A percentile compares a stretch with the other conserved stretches of the same genome.
Evolutionary conservation across 1,139 yeast genomes (phyloP).

Genomic region (Protomyces inouyei): DNA sequence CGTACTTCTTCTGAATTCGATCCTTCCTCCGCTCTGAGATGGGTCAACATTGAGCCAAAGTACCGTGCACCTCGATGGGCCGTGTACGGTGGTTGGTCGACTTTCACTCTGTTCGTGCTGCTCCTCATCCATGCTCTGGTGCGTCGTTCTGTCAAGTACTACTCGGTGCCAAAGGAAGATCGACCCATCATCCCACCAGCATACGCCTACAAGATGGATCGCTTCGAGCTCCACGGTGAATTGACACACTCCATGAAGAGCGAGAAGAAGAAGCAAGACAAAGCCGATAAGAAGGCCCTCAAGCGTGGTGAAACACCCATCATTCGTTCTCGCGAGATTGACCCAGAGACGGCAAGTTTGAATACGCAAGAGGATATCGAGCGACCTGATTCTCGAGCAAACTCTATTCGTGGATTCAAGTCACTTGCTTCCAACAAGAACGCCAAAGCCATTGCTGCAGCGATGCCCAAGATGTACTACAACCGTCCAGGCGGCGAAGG

Average conservation of each 20-base stretch:
- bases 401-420: slow-evolving; percentile 22
- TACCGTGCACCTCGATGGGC: slow-evolving; percentile 19
- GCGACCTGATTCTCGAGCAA: slow-evolving; percentile 9
- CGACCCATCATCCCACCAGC: slow-evolving; percentile 22
- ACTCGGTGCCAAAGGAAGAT: slow-evolving; percentile 18
- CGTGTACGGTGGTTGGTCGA: slow-evolving; percentile 9
- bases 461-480: slow-evolving; percentile 22
- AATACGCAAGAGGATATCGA: slow-evolving; percentile 3
- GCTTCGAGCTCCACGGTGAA: slow-evolving; percentile 24
- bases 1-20: slow-evolving; percentile 18
- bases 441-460: slow-evolving; percentile 18
- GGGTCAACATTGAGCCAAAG: slow-evolving; percentile 6
- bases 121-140: slow-evolving; percentile 11
- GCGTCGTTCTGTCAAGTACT: slow-evolving; percentile 14
- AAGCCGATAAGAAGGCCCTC: slow-evolving; percentile 18
- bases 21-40: background rate
- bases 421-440: slow-evolving; percentile 21
- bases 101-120: background rate
- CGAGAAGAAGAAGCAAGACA: slow-evolving; percentile 25
- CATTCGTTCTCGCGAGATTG: slow-evolving; percentile 21
- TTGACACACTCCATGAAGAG: slow-evolving; percentile 12
- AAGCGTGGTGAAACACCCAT: slow-evolving; percentile 16
- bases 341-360: slow-evolving; percentile 18
- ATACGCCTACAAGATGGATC: slow-evolving; percentile 24
- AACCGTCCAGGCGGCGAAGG: slow-evolving; percentile 20